Evolutionary conservation across 2,329 filamentous ascomycete species (phyloP), one percentile per base, ranked within the genome.

Genomic region (Fusarium sacchari): DNA sequence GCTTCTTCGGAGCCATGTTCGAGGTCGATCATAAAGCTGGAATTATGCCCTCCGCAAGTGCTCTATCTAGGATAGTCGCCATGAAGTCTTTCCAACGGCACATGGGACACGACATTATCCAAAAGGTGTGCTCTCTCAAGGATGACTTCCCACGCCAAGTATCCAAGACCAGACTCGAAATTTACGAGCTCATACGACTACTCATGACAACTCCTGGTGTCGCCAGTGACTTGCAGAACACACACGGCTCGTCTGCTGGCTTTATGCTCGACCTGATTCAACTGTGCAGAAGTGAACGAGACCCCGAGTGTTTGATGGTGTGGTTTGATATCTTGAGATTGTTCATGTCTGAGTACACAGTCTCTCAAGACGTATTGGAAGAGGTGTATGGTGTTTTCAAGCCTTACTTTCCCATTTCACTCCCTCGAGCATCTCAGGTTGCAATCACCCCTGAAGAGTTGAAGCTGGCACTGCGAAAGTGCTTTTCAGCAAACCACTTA

Each of bases 1-100:
- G 82, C 40, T 90, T 90, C 80, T 90, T 90, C 64, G 85, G 86
- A 20, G 86, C 87, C 65, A 88, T 90, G 83, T 90, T 90, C 71
- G 86, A 86, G 6, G 85, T 88, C 60, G 88, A 90, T 71, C 88
- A 89, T 80, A 88, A 88, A 76, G 88, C 87, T n/a, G 88, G 88
- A 44, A 86, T 90, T 62, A 80, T 87, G 47, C 84, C 88, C 2
- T 88, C 88, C 6, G 83, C 87, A 7, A 86, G 84, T 49, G 88
- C 88, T 3, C 79, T 90, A n/a, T 82, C 83, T 3, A 82, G 84
- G 34, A 85, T 90, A 53, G 82, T 82, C 46, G 74, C 76, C 53
- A 89, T 88, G 85, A 86, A 84, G 57, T 80, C 81, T 18, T 90
- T 90, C 79, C 85, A 86, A 43, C 83, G 86, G 2, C 78, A 82